A percentile compares a stretch with the other conserved stretches of the same genome.
phyloP scores from a whole-genome alignment of 306 rosid genomes.

The Fragaria vesca region DNA sequence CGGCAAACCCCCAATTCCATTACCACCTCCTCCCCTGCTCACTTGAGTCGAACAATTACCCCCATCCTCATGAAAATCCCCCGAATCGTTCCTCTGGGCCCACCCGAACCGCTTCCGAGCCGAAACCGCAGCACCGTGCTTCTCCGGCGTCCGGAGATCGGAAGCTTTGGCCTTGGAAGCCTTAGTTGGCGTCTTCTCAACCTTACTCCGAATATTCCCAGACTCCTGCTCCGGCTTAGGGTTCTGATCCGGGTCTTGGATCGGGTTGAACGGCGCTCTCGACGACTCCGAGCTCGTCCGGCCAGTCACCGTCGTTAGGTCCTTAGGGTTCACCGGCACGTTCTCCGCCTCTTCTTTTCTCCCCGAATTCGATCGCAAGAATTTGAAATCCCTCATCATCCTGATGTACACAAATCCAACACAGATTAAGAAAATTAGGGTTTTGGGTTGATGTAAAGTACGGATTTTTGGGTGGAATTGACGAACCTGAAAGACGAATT shows the following conservation, averaged over 20 bases:
- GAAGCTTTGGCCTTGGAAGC: constrained; percentile 39
- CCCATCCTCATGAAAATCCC: constrained; percentile 44
- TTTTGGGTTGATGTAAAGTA: neutral
- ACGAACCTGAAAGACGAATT: constrained; percentile 66
- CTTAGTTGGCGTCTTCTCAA: constrained; percentile 69
- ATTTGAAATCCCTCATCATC: constrained; percentile 80
- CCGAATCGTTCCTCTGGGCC: constrained; percentile 62
- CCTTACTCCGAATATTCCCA: constrained; percentile 37
- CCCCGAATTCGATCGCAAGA: constrained; percentile 53
- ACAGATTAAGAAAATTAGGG: constrained; percentile 7
- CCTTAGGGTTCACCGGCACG: constrained; percentile 45
- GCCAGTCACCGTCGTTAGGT: constrained; percentile 22
- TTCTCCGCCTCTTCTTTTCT: constrained; percentile 78
- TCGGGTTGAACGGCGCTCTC: constrained; percentile 70
- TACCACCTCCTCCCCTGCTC: constrained; percentile 31
- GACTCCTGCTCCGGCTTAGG: constrained; percentile 44
- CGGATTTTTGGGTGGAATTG: neutral
- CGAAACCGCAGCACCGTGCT: constrained; percentile 41
- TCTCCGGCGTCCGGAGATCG: constrained; percentile 85
- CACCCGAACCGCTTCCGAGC: constrained; percentile 60
- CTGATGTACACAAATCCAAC: constrained; percentile 27
- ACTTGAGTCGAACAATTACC: constrained; percentile 22
- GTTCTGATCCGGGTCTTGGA: constrained; percentile 50
- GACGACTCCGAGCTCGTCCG: constrained; percentile 43
- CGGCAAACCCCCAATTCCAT: constrained; percentile 43